Conservation (phyloP, 108 stramenopile genomes). For the Epithemia pelagica region DNA sequence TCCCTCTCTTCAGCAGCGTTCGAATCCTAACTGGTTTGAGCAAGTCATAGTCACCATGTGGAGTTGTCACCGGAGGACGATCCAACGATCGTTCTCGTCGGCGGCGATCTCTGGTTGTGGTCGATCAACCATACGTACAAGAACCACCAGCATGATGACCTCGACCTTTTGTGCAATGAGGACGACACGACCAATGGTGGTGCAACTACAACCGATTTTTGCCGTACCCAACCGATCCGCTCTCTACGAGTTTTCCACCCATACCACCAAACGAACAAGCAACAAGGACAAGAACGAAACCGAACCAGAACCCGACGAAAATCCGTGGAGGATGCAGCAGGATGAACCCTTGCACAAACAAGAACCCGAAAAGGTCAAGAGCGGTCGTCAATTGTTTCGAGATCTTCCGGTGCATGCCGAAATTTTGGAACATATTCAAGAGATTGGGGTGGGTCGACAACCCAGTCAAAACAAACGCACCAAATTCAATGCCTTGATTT, state of each 20-base stretch:
- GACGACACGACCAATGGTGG: no score
- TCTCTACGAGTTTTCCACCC: not conserved
- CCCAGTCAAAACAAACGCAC: constrained; percentile 9
- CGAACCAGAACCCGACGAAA: not conserved
- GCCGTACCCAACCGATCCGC: no score
- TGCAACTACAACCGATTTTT: no score
- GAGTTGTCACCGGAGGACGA: no score
- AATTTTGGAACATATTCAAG: constrained; percentile 49
- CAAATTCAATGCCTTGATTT: not conserved
- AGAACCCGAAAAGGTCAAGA: constrained; percentile 3
- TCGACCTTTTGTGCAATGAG: no score
- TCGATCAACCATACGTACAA: no score
- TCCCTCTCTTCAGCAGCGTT: no score
- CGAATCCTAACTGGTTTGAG: no score
- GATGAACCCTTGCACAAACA: not conserved
- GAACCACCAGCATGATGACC: no score
- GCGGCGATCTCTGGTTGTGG: no score
- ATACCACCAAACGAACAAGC: not conserved
- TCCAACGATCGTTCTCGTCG: no score
- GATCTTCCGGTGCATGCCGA: constrained; percentile 48
- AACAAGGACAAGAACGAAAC: not conserved
- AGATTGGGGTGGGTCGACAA: constrained; percentile 56
- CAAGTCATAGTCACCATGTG: no score
- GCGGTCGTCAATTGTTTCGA: constrained; percentile 5
- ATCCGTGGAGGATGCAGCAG: not conserved